Evolutionary conservation across 805 yeast genomes (phyloP), one percentile per base, ranked within the genome.

Genomic region (Cyberlindnera samutprakarnensis): DNA sequence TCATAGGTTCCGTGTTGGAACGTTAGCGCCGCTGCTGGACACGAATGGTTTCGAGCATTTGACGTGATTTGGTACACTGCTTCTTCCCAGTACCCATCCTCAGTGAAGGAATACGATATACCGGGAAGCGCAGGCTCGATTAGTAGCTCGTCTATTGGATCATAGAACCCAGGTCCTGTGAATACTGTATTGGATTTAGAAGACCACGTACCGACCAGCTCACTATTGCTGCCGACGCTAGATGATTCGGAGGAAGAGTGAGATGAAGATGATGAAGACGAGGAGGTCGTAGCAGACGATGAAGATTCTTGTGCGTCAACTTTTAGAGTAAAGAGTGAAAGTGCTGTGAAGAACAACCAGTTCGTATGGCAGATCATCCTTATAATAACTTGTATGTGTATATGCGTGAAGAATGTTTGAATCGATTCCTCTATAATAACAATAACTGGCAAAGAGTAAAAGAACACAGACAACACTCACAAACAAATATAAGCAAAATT

Each of bases 121-220:
- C 99, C 99, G 2, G 99, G 96, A 25, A 92, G 68, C 7, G 88
- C 90, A 2, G 99, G 99, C 56, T 92, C 99, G 39, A 87, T 84
- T 36, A 92, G 64, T 13, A 90, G 71, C 57, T 92, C 98, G 53
- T 90, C 96, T 18, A 87, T 82, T 3, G 99, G 99, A 56, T 92
- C 97, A 55, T 75, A 92, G 53, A 92, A 92, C 2, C 88, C 82
- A 6, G 97, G 95, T 0, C 99, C 99, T 1, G 99, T 92, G 63
- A 90, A 79, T 7, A 92, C 98, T 10, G 94, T 77, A 56, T 83
- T 84, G 10, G 96, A 78, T 57, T 92, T 92, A 13, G 96, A 80
- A 1, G 88, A 59, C 99, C 99, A 92, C 0, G 99, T 92, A 6
- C 98, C 98, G 25, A 66, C 83, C 28, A 85, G 56, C 25, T 44